Base-by-base conservation (phyloP, 2,329 filamentous ascomycete genomes). In the Arthroderma sp. region DNA sequence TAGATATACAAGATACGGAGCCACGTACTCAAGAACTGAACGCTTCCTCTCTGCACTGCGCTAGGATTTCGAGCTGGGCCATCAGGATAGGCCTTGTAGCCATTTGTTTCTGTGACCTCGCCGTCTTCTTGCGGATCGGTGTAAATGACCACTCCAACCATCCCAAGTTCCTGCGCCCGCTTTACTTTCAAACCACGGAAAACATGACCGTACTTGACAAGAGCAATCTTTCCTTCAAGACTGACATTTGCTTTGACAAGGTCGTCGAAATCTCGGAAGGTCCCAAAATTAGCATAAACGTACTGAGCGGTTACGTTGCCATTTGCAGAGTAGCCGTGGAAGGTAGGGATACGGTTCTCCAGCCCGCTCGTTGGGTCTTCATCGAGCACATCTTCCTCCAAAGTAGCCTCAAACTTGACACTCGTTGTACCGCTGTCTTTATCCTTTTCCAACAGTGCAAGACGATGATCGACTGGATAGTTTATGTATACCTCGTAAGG, bases 131-230 rank as follows among this genome's bases (percentile, higher is more conserved):
- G 86, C 1, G 89, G 89, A 60, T 96, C 89, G 38, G 74, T 82
- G 66, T 89, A 96, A 40, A 95, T 76, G 40, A 95, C 68, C 8
- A 77, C 73, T n/a, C 87, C 89, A 38, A 91, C 69, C 77, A 91
- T 89, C 32, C 88, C 89, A 11, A 94, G 70, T 54, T 95, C 86
- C 62, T 94, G 83, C 1, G 89, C 89, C 42, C 87, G 78, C 71
- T 94, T 94, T 46, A 95, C 78, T 64, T 95, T 96, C 50, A 96
- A 72, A 0, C 88, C 89, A 44, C 89, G 77, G 69, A 95, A 94
- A 49, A 89, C 80, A 38, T 76, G 73, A 10, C 89, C 89, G 59
- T 96, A 95, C 57, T 83, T 87, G 37, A 77, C 82, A 49, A 96
- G 69, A 1, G 85, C 87, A 53, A 96, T 89, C 65, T 94, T 94